Conservation (phyloP, 108 stramenopile species). For the Skeletonema tropicum region DNA sequence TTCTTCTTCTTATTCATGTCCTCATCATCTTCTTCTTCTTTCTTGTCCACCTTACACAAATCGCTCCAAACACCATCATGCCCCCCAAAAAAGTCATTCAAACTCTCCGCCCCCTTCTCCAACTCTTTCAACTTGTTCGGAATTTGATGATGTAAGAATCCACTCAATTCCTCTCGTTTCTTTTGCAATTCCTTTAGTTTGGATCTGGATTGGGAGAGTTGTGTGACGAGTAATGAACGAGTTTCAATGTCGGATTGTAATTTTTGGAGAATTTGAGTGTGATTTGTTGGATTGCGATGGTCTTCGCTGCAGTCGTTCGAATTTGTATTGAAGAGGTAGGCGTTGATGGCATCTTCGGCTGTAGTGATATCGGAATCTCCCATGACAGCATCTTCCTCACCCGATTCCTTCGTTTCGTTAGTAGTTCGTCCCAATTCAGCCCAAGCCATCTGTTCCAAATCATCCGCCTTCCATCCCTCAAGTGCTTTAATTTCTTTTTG, state of each 20-base stretch:
- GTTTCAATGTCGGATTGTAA: conserved; percentile 34
- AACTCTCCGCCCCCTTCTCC: conserved; percentile 61
- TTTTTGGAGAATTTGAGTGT: conserved; percentile 29
- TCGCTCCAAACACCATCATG: conserved; percentile 7
- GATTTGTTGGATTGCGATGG: conserved; percentile 40
- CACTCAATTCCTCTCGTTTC: conserved; percentile 31
- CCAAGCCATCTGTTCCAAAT: conserved; percentile 39
- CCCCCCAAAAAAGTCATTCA: conserved; percentile 65
- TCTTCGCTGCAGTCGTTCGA: conserved; percentile 2
- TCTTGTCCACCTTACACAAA: background rate
- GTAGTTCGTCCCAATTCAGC: conserved; percentile 29
- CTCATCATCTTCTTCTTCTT: conserved; percentile 17
- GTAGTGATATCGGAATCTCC: conserved; percentile 14
- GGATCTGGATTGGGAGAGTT: conserved; percentile 43
- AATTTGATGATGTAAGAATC: conserved; percentile 49
- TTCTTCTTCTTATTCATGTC: conserved; percentile 27
- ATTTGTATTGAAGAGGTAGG: conserved; percentile 22
- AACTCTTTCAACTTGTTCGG: conserved; percentile 61
- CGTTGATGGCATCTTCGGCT: conserved; percentile 39
- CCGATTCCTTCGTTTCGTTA: background rate
- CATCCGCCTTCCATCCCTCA: conserved; percentile 22
- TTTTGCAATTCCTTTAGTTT: conserved; percentile 38
- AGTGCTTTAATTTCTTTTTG: conserved; percentile 24
- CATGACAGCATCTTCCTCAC: conserved; percentile 13
- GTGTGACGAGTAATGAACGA: conserved; percentile 35